Percentiles rank a stretch among this genome's conserved stretches.
phyloP scores from a whole-genome alignment of 345 rosid species.

The Gossypium sturtianum region DNA sequence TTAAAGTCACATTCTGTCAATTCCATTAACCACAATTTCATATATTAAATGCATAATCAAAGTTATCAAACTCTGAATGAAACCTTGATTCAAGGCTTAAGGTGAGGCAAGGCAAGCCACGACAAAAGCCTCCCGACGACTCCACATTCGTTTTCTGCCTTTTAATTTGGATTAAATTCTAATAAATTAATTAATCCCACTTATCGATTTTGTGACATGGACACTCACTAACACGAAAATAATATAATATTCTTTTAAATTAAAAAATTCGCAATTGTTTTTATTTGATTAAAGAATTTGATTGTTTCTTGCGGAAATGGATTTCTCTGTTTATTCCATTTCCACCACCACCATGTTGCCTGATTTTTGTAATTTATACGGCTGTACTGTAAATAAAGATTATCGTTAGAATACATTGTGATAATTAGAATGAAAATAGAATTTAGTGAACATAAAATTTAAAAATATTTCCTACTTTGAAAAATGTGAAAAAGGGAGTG shows the following conservation, averaged over 20 bases:
- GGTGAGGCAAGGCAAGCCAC: slow-evolving; percentile 18
- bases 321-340: slow-evolving; percentile 15
- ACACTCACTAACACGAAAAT: slow-evolving; percentile 53
- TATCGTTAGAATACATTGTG: too few species aligned
- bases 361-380: slow-evolving; percentile 10
- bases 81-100: slow-evolving; percentile 14
- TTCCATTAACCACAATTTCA: not conserved
- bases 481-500: too few species aligned
- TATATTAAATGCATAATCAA: not conserved
- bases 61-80: not conserved
- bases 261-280: slow-evolving; percentile 11
- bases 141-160: slow-evolving; percentile 18
- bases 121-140: slow-evolving; percentile 53
- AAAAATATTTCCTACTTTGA: too few species aligned
- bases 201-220: slow-evolving; percentile 32
- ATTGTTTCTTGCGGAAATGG: slow-evolving; percentile 1
- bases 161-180: not conserved
- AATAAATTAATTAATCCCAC: slow-evolving; percentile 15
- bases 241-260: slow-evolving; percentile 5
- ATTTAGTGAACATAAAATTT: too few species aligned
- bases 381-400: slow-evolving; percentile 16
- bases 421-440: too few species aligned
- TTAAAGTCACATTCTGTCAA: not conserved
- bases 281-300: slow-evolving; percentile 26
- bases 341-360: slow-evolving; percentile 21